Conservation (phyloP, 2,329 filamentous ascomycete genomes). For the Pleurostoma richardsiae region DNA sequence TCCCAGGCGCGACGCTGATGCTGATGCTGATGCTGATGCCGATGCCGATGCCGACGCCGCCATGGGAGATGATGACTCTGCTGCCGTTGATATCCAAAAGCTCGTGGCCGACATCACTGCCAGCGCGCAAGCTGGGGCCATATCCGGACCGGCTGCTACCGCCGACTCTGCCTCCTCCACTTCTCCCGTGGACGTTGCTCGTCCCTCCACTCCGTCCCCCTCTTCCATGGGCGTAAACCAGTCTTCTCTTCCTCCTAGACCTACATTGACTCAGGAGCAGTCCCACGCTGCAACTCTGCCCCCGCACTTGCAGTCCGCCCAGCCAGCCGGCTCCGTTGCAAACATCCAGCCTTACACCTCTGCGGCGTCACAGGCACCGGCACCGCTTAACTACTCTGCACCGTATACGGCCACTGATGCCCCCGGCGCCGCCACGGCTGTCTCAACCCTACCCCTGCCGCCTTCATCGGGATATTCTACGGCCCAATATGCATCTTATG, state of each 20-base stretch:
- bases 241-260: conserved; percentile 22
- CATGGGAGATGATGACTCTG: conserved; percentile 8
- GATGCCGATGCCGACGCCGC: conserved; percentile 5
- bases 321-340: not conserved
- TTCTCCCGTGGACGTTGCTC: no score
- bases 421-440: not conserved
- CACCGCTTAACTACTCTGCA: not conserved
- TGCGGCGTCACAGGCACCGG: conserved; percentile 1
- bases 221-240: conserved; percentile 13
- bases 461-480: conserved; percentile 2
- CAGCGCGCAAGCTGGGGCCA: conserved; percentile 13
- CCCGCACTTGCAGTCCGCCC: conserved; percentile 3
- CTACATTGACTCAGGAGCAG: conserved; percentile 16
- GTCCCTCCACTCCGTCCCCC: conserved; percentile 1
- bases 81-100: conserved; percentile 27
- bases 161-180: conserved; percentile 8
- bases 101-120: conserved; percentile 28
- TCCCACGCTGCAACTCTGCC: conserved; percentile 11
- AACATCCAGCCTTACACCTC: not conserved
- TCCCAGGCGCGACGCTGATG: conserved; percentile 4
- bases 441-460: not conserved
- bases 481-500: conserved; percentile 7
- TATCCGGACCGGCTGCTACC: not conserved
- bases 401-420: not conserved
- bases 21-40: conserved; percentile 3